Evolutionary conservation across 495 filamentous ascomycete genomes (phyloP).

Genomic region (Neurospora sp.): DNA sequence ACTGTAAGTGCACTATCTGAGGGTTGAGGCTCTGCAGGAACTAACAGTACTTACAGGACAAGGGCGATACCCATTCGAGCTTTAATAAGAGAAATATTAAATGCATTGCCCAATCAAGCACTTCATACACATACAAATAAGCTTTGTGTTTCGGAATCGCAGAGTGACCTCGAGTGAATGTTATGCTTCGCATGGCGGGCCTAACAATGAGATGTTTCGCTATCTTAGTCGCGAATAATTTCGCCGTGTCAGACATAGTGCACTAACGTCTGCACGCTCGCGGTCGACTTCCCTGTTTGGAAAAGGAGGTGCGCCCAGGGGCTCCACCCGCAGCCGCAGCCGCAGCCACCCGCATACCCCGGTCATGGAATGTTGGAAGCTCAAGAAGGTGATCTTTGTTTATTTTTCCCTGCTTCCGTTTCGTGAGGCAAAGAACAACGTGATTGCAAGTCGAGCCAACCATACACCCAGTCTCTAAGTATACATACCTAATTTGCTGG

Average conservation of each 20-base stretch:
- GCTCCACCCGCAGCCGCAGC: not conserved
- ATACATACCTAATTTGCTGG: not conserved
- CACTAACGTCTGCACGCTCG: not conserved
- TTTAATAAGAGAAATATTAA: not conserved
- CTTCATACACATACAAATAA: not conserved
- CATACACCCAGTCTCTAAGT: not conserved
- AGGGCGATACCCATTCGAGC: not conserved
- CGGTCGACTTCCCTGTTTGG: not conserved
- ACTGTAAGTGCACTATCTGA: not conserved
- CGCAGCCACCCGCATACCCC: not conserved
- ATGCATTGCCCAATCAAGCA: rapidly evolving
- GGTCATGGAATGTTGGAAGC: not conserved
- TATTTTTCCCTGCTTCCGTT: not conserved
- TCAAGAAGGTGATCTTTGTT: not conserved
- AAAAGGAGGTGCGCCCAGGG: not conserved
- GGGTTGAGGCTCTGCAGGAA: rapidly evolving
- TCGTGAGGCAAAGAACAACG: not conserved
- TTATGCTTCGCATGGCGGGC: not conserved
- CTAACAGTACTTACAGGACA: not conserved
- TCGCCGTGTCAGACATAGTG: not conserved
- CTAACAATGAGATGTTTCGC: not conserved
- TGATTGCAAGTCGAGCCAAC: not conserved
- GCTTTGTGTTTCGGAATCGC: not conserved
- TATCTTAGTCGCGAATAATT: not conserved
- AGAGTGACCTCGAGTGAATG: not conserved